A percentile compares a stretch with the other conserved stretches of the same genome.
Evolutionary conservation across 106 monocot species (phyloP).

Genomic region (Acorus gramineus): DNA sequence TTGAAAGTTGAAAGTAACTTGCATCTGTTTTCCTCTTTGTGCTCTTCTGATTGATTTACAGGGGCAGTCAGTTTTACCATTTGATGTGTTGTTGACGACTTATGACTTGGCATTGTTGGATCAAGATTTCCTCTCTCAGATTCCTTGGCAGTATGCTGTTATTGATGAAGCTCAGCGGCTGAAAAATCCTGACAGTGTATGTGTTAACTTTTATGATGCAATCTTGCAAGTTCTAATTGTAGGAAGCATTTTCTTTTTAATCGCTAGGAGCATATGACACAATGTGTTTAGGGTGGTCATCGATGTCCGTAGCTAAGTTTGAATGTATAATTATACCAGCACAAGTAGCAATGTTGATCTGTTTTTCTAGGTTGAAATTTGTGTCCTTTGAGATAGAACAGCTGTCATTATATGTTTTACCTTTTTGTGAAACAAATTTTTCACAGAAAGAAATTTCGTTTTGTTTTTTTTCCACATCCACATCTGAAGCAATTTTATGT

Average conservation of each 20-base stretch:
- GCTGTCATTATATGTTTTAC: too few species aligned
- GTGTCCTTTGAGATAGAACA: not conserved
- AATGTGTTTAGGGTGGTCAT: too few species aligned
- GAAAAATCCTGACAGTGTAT: slow-evolving; percentile 92
- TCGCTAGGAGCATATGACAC: too few species aligned
- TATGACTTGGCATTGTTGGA: slow-evolving; percentile 86
- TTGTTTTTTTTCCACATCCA: too few species aligned
- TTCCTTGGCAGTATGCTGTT: slow-evolving; percentile 81
- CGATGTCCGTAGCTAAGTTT: too few species aligned
- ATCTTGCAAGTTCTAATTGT: not conserved
- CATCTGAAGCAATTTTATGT: too few species aligned
- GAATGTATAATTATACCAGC: too few species aligned
- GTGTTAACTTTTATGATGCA: slow-evolving; percentile 2
- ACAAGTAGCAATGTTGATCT: not conserved
- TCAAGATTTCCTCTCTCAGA: slow-evolving; percentile 89
- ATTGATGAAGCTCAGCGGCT: slow-evolving; percentile 96
- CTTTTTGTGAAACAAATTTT: too few species aligned
- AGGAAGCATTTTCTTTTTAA: not conserved
- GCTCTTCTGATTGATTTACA: slow-evolving; percentile 2
- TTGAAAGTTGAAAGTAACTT: not conserved
- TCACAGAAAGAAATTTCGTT: too few species aligned
- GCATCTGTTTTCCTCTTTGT: not conserved
- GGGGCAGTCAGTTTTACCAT: slow-evolving; percentile 37
- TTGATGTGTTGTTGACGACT: slow-evolving; percentile 86
- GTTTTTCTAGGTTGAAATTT: not conserved